Evolutionary conservation across 345 rosid genomes (phyloP).

Genomic region (Populus tremula): DNA sequence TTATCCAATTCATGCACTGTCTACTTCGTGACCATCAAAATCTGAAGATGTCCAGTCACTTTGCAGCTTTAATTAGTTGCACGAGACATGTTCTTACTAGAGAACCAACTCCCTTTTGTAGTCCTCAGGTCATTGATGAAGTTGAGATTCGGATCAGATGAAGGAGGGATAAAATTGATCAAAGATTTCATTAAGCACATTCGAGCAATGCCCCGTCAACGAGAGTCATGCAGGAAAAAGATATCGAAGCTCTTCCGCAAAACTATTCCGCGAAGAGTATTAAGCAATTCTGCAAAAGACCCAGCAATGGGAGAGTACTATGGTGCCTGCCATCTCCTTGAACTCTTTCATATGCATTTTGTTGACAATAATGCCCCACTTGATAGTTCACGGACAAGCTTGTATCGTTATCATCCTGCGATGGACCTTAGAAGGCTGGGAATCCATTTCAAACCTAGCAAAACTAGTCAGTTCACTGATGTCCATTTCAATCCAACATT

Average conservation of each 20-base stretch:
- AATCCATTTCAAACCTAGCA: conserved; percentile 4
- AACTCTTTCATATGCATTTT: not conserved
- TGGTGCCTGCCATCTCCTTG: not conserved
- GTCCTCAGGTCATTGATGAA: not conserved
- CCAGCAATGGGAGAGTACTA: not conserved
- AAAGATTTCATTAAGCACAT: not conserved
- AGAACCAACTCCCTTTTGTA: conserved; percentile 11
- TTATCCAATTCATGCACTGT: not conserved
- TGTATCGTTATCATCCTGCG: not conserved
- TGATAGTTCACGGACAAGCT: too few species aligned
- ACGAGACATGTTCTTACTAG: conserved; percentile 7
- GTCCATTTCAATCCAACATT: not conserved
- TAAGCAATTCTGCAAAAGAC: too few species aligned
- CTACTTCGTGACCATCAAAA: too few species aligned
- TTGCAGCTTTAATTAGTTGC: not conserved
- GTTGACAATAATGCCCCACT: not conserved
- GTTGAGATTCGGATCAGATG: not conserved
- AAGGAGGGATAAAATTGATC: not conserved
- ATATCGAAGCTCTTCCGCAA: not conserved
- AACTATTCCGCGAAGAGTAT: not conserved
- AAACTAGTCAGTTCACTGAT: not conserved
- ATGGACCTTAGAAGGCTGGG: conserved; percentile 20
- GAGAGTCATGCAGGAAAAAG: not conserved
- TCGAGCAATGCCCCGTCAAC: not conserved
- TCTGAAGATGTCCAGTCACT: not conserved